Evolutionary conservation across 2,329 filamentous ascomycete species (phyloP), one percentile per base, ranked within the genome.

Genomic region (Xenosphaeropsis pyriputrescens): DNA sequence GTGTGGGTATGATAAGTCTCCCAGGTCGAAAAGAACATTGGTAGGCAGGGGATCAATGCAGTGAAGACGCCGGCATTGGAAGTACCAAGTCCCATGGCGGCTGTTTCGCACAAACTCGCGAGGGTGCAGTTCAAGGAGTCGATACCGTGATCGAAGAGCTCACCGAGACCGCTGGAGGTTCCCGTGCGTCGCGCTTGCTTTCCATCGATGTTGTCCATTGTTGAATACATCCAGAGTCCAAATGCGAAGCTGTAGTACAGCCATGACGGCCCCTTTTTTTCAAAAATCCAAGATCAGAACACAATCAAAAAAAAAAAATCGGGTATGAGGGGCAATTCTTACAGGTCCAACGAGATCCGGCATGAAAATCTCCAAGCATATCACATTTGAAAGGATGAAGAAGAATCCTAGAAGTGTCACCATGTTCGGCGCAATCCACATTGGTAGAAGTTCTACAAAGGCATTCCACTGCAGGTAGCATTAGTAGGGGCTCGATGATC

Each of bases 21-120:
- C 91, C 91, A 98, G 2, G 91, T 98, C 3, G 89, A 95, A 63
- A 98, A 95, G 68, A 94, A 98, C 91, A 98, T 98, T 42, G 91
- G 85, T 33, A 98, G 65, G 50, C 86, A 93, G 2, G 91, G 91
- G 43, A 89, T 77, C 32, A 98, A 66, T 2, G 88, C 86, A 1
- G 91, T 96, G 57, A 94, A 93, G 40, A 91, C 80, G 47, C 91
- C 91, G 15, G 85, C 75, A 45, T 77, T 79, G 14, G 83, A 85
- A 4, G 83, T 75, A 31, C 91, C 91, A 37, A 94, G 71, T 18
- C 84, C 89, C 80, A 98, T 91, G 38, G 89, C 88, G 13, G 85
- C 89, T 5, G 85, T 89, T 60, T 95, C 85, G 44, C 93, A 75
- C 37, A 98, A 65, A 56, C 84, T 93, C 18, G 81, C 91, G 37